These are phyloP conservation scores for Xylariaceae sp. DNA, from an alignment of 2,329 filamentous ascomycete species.

Conservation along the genomic window DNA sequence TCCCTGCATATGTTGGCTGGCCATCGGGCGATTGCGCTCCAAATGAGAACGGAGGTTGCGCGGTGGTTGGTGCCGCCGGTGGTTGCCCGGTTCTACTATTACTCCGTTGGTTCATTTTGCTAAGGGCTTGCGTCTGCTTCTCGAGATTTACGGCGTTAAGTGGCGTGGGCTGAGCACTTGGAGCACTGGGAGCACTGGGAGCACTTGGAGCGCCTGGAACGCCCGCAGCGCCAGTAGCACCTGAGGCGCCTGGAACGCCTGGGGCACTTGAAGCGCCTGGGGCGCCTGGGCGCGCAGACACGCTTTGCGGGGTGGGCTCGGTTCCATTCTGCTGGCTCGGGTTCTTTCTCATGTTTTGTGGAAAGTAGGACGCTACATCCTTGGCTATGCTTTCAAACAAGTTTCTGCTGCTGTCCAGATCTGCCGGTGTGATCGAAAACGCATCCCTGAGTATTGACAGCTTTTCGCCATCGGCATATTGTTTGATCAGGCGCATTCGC, in stretches of 20 bases:
- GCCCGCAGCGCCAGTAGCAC: too few relatives aligned
- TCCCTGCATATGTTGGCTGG: slow-evolving; percentile 52
- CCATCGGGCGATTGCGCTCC: slow-evolving; percentile 56
- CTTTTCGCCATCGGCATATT: slow-evolving; percentile 49
- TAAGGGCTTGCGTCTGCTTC: slow-evolving; percentile 48
- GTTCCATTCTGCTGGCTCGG: slow-evolving; percentile 27
- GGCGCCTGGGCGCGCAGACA: slow-evolving; percentile 31
- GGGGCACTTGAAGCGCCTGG: too few relatives aligned
- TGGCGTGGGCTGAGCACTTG: slow-evolving; percentile 35
- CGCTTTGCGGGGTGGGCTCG: slow-evolving; percentile 26
- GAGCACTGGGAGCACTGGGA: slow-evolving; percentile 26
- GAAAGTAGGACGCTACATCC: slow-evolving; percentile 37
- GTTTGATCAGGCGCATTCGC: slow-evolving; percentile 50
- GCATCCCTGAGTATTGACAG: slow-evolving; percentile 43
- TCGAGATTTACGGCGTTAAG: slow-evolving; percentile 48
- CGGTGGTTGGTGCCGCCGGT: slow-evolving; percentile 54
- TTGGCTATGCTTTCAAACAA: slow-evolving; percentile 51
- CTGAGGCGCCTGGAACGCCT: slow-evolving; percentile 30
- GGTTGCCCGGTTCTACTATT: slow-evolving; percentile 46
- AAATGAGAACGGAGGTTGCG: slow-evolving; percentile 55
- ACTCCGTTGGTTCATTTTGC: slow-evolving; percentile 44
- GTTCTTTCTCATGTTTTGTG: slow-evolving; percentile 31
- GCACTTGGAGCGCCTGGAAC: too few relatives aligned
- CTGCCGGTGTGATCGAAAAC: slow-evolving; percentile 49
- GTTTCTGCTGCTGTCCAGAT: slow-evolving; percentile 46